These are phyloP conservation scores for Peronospora tabacina DNA, from an alignment of 352 stramenopile genomes.

Conservation along the genomic window DNA sequence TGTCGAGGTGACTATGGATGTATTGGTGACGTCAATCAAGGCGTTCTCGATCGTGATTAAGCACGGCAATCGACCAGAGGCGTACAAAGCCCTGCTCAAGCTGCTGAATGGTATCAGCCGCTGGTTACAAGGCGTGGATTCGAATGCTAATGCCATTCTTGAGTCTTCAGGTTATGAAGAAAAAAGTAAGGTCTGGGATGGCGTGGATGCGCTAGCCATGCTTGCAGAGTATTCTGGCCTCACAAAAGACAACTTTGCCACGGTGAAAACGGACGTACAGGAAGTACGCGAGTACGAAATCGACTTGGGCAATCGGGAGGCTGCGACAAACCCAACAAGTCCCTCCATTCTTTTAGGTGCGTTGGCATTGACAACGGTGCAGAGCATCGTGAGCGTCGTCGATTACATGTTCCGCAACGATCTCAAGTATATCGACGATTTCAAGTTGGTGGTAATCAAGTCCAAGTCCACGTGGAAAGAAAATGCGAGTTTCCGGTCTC, in stretches of 20 bases:
- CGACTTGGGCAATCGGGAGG: constrained; percentile 33
- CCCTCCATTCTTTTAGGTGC: constrained; percentile 39
- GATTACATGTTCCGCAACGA: constrained; percentile 79
- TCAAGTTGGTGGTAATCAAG: constrained; percentile 55
- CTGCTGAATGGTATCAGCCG: constrained; percentile 54
- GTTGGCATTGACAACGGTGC: constrained; percentile 47
- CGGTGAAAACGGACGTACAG: constrained; percentile 37
- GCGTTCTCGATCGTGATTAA: constrained; percentile 66
- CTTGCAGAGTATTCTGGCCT: constrained; percentile 55
- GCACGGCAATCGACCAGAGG: constrained; percentile 42
- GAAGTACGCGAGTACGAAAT: constrained; percentile 53
- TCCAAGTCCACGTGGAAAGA: constrained; percentile 23
- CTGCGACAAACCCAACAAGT: constrained; percentile 19
- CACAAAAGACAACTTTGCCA: constrained; percentile 36
- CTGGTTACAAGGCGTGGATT: constrained; percentile 46
- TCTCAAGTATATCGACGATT: constrained; percentile 77
- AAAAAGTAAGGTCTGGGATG: constrained; percentile 65
- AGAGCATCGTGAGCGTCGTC: constrained; percentile 55
- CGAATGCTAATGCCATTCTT: constrained; percentile 37
- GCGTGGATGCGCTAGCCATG: constrained; percentile 58
- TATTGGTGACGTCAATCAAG: constrained; percentile 42
- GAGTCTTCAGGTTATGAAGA: constrained; percentile 57
- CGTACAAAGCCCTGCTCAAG: constrained; percentile 51
- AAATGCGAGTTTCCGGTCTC: constrained; percentile 18
- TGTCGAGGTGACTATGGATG: constrained; percentile 55